phyloP scores from a whole-genome alignment of 2,329 filamentous ascomycete genomes.

The Aureobasidium sp. region DNA sequence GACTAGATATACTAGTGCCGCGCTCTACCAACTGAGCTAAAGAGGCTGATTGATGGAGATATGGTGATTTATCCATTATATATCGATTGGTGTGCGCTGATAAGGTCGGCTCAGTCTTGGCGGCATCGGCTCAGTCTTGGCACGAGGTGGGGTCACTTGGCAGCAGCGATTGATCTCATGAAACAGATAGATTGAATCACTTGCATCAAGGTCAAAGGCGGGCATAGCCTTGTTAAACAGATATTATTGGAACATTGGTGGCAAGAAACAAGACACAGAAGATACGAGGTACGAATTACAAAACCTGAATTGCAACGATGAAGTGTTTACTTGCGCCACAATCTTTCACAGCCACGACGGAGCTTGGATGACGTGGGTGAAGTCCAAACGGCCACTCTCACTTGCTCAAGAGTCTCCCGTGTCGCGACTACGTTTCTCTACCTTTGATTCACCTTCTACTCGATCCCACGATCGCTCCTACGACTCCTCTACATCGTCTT shows the following conservation, averaged over 20 bases:
- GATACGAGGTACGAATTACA: neutral
- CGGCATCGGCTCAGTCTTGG: neutral
- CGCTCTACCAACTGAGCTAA: conserved; percentile 22
- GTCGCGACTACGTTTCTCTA: conserved; percentile 1
- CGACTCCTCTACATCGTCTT: neutral
- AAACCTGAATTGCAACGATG: neutral
- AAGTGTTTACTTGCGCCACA: neutral
- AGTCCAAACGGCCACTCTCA: neutral
- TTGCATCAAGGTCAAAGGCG: neutral
- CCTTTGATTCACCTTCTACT: neutral
- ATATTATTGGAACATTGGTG: neutral
- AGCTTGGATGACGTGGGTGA: neutral
- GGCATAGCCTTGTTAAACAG: conserved; percentile 1
- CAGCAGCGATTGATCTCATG: neutral
- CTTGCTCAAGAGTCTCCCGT: neutral
- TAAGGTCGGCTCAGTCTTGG: neutral
- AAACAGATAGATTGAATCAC: neutral
- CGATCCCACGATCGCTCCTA: neutral
- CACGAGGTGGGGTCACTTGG: neutral
- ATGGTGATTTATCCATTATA: too few relatives aligned
- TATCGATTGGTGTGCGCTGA: too few relatives aligned
- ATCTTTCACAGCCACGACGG: neutral
- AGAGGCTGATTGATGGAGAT: conserved; percentile 4
- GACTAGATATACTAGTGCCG: conserved; percentile 14
- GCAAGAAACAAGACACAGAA: neutral